Percentiles rank a stretch among this genome's conserved stretches.
Evolutionary conservation across 352 stramenopile genomes (phyloP).

Genomic region (Globisporangium heterothallicum): DNA sequence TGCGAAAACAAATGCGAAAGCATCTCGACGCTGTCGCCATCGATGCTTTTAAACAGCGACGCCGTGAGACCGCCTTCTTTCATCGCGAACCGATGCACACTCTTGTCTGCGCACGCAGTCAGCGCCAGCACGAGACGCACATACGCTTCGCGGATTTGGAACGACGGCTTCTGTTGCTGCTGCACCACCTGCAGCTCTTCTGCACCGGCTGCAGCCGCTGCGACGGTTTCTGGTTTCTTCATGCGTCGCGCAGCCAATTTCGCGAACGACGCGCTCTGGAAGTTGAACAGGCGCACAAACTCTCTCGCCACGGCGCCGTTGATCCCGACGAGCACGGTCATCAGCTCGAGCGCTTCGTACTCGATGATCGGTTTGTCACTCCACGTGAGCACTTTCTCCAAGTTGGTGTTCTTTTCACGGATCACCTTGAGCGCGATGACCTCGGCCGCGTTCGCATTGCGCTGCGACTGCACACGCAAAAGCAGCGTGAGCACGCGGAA

Average conservation of each 20-base stretch:
- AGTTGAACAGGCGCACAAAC: conserved; percentile 76
- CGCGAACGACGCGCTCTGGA: conserved; percentile 55
- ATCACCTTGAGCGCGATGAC: conserved; percentile 57
- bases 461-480: conserved; percentile 25
- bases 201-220: conserved; percentile 1
- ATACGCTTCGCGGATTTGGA: conserved; percentile 66
- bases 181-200: too few species aligned
- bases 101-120: conserved; percentile 57
- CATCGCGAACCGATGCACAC: conserved; percentile 72
- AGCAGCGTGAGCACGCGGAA: conserved; percentile 52
- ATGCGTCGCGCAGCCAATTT: conserved; percentile 54
- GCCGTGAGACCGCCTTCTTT: conserved; percentile 62
- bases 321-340: conserved; percentile 35
- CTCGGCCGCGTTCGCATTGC: conserved; percentile 37
- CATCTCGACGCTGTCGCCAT: conserved; percentile 58
- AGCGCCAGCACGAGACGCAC: conserved; percentile 60
- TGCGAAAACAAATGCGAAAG: conserved; percentile 37
- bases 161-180: conserved; percentile 23
- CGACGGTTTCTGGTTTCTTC: conserved; percentile 36
- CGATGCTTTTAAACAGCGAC: conserved; percentile 75
- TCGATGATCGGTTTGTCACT: conserved; percentile 82
- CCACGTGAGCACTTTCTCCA: conserved; percentile 78
- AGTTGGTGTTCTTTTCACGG: conserved; percentile 51
- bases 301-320: conserved; percentile 46
- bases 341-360: conserved; percentile 60